Percentiles rank a stretch among this genome's conserved stretches.
Evolutionary conservation across 805 yeast genomes (phyloP).

Genomic region (Candida ulmi): DNA sequence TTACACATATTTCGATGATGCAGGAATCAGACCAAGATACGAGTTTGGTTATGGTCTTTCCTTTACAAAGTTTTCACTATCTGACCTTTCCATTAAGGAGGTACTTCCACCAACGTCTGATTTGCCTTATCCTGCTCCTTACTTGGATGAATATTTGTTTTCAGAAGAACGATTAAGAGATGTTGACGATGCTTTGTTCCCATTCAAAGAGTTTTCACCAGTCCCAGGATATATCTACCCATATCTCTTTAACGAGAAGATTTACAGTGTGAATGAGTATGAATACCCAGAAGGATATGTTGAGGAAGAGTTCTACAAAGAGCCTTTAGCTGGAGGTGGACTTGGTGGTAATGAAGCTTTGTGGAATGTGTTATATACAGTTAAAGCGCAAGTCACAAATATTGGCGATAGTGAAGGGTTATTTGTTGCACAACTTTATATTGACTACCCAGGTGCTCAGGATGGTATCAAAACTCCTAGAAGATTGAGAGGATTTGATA

Average conservation of each 20-base stretch:
- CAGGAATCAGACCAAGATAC: slow-evolving; percentile 30
- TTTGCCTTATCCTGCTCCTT: slow-evolving; percentile 40
- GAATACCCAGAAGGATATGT: slow-evolving; percentile 33
- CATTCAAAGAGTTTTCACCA: slow-evolving; percentile 45
- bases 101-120: slow-evolving; percentile 33
- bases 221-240: slow-evolving; percentile 56
- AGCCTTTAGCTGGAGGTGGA: slow-evolving; percentile 39
- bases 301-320: slow-evolving; percentile 23
- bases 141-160: slow-evolving; percentile 35
- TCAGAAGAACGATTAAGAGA: slow-evolving; percentile 44
- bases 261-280: slow-evolving; percentile 24
- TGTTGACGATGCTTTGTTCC: slow-evolving; percentile 50
- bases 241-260: slow-evolving; percentile 32
- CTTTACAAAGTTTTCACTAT: slow-evolving; percentile 36
- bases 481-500: slow-evolving; percentile 53
- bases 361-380: slow-evolving; percentile 47
- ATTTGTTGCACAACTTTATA: slow-evolving; percentile 37
- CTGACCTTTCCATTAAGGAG: slow-evolving; percentile 35
- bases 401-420: slow-evolving; percentile 42
- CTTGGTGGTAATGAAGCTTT: slow-evolving; percentile 56
- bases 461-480: slow-evolving; percentile 45
- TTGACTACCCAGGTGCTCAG: slow-evolving; percentile 36
- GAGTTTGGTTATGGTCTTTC: slow-evolving; percentile 62
- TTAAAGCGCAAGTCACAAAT: slow-evolving; percentile 40
- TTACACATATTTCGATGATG: slow-evolving; percentile 53